A percentile compares a stretch with the other conserved stretches of the same genome.
These are phyloP conservation scores for Anisodus tanguticus DNA, from an alignment of 257 asterid genomes.

Conservation along the genomic window DNA sequence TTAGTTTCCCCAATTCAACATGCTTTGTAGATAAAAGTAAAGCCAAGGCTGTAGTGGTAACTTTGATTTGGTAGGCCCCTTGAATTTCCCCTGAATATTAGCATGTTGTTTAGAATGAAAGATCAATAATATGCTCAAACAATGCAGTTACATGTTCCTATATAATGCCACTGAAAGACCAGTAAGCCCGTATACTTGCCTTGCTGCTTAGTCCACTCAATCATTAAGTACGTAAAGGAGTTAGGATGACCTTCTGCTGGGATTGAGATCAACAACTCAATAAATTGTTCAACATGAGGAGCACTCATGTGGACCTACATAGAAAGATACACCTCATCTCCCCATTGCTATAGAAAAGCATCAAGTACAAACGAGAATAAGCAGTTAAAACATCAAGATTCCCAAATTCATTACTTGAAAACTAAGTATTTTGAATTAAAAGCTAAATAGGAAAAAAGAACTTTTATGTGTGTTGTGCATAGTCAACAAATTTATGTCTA, in stretches of 20 bases:
- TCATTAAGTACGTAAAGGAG: conserved; percentile 84
- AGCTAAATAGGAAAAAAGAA: background rate
- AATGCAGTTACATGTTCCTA: background rate
- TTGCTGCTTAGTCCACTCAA: conserved; percentile 90
- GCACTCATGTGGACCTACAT: conserved; percentile 91
- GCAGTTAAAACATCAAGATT: background rate
- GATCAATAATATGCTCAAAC: conserved; percentile 3
- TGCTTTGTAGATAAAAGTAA: conserved; percentile 79
- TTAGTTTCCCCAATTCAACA: conserved; percentile 64
- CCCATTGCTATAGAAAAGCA: conserved; percentile 24
- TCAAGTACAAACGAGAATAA: conserved; percentile 9
- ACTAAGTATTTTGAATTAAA: conserved; percentile 6
- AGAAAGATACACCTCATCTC: conserved; percentile 27
- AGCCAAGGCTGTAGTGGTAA: conserved; percentile 86
- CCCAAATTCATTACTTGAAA: background rate
- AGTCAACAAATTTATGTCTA: background rate
- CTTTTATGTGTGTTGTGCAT: background rate
- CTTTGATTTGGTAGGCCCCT: conserved; percentile 96
- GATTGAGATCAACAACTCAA: conserved; percentile 76
- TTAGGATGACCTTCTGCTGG: conserved; percentile 78
- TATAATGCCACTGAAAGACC: background rate
- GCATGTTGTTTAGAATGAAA: conserved; percentile 13
- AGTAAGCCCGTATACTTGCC: conserved; percentile 56
- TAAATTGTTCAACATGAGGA: conserved; percentile 80
- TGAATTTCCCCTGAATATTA: conserved; percentile 77